Evolutionary conservation across 2,329 filamentous ascomycete genomes (phyloP).

Genomic region (Xylariaceae sp.): DNA sequence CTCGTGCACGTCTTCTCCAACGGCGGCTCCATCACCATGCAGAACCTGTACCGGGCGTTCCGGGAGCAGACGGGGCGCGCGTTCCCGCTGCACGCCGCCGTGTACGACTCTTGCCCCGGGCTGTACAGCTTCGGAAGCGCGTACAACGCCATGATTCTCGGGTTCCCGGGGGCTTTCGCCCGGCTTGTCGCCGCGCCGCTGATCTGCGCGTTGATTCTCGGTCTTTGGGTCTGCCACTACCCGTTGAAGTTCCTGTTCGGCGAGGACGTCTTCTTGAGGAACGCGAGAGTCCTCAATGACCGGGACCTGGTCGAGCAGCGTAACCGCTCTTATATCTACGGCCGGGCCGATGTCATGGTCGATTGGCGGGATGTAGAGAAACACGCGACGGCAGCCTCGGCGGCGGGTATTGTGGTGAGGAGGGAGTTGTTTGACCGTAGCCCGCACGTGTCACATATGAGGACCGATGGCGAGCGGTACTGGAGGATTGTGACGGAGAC

Average conservation of each 20-base stretch:
- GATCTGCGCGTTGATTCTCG: constrained; percentile 38
- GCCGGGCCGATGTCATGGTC: constrained; percentile 51
- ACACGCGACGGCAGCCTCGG: constrained; percentile 47
- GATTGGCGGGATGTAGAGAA: constrained; percentile 49
- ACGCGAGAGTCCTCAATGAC: constrained; percentile 44
- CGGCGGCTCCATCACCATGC: constrained; percentile 50
- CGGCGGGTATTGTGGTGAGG: constrained; percentile 45
- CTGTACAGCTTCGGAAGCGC: constrained; percentile 43
- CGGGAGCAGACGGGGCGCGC: constrained; percentile 28
- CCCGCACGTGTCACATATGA: constrained; percentile 54
- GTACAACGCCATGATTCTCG: constrained; percentile 44
- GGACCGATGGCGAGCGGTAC: constrained; percentile 50
- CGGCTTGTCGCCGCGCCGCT: constrained; percentile 38
- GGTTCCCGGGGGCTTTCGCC: constrained; percentile 38
- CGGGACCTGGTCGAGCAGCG: constrained; percentile 42
- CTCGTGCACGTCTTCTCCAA: constrained; percentile 57
- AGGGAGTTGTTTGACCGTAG: constrained; percentile 51
- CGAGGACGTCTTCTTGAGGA: constrained; percentile 38
- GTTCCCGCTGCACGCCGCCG: constrained; percentile 46
- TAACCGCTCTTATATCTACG: constrained; percentile 56
- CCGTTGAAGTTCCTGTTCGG: constrained; percentile 37
- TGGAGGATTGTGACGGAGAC: constrained; percentile 51
- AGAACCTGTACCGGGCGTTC: constrained; percentile 42
- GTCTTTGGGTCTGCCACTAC: constrained; percentile 37
- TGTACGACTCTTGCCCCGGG: constrained; percentile 55